Conservation (phyloP, 768 basidiomycete species). For the Boletus sp. region DNA sequence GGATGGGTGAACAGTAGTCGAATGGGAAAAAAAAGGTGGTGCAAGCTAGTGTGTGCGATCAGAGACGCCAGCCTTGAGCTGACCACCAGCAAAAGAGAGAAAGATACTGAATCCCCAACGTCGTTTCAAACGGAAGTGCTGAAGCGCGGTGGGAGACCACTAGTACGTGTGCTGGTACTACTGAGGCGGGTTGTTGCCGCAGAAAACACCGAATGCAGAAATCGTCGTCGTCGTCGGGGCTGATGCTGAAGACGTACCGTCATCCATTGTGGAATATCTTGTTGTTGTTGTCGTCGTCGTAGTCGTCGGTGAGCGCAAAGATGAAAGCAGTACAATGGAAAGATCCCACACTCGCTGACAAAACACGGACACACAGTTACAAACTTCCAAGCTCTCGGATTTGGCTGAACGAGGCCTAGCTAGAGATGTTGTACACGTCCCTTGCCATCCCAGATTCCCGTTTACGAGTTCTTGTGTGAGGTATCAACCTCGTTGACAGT, state of each 20-base stretch:
- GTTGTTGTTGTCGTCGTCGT: slow-evolving; percentile 21
- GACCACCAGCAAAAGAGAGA: slow-evolving; percentile 22
- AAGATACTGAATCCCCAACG: slow-evolving; percentile 23
- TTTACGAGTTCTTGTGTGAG: background rate
- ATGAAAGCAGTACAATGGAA: background rate
- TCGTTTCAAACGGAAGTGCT: slow-evolving; percentile 29
- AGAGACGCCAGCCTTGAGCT: slow-evolving; percentile 35
- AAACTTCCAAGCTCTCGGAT: slow-evolving; percentile 3
- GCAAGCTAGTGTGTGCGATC: slow-evolving; percentile 10
- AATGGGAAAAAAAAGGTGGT: slow-evolving; percentile 11
- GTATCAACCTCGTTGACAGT: background rate
- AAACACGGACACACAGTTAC: slow-evolving; percentile 22
- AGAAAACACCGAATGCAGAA: slow-evolving; percentile 43
- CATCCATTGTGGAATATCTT: slow-evolving; percentile 46
- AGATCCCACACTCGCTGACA: background rate
- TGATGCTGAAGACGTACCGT: slow-evolving; percentile 85
- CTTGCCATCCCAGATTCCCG: background rate
- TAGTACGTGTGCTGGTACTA: slow-evolving; percentile 29
- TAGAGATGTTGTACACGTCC: background rate
- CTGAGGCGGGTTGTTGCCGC: slow-evolving; percentile 34
- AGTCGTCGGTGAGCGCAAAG: slow-evolving; percentile 5
- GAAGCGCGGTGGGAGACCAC: slow-evolving; percentile 32
- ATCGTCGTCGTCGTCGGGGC: slow-evolving; percentile 60
- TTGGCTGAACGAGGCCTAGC: background rate
- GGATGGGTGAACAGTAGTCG: slow-evolving; percentile 10